Conservation (phyloP, 208 protist species). For the Leptomonas pyrrhocoris region DNA sequence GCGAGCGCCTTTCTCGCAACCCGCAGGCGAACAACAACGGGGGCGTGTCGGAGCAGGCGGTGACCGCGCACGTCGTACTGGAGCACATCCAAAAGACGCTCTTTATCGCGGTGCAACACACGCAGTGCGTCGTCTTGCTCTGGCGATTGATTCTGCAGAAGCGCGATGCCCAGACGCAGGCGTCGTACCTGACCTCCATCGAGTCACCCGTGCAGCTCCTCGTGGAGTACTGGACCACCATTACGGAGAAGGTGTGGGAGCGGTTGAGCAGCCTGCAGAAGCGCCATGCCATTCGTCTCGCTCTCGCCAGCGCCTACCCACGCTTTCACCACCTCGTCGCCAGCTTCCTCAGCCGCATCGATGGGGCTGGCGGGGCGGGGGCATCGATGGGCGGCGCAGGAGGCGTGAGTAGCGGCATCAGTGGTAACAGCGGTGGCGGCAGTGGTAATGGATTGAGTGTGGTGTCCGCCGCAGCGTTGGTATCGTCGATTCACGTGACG, state of each 20-base stretch:
- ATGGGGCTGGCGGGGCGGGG: conserved; percentile 16
- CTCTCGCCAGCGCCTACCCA: conserved; percentile 48
- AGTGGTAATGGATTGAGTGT: background rate
- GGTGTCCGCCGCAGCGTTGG: conserved; percentile 7
- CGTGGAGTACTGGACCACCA: conserved; percentile 67
- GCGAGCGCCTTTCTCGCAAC: conserved; percentile 15
- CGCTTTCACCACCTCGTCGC: conserved; percentile 55
- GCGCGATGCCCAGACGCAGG: conserved; percentile 47
- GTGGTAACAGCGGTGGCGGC: conserved; percentile 5
- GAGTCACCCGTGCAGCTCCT: conserved; percentile 67
- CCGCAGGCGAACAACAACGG: background rate
- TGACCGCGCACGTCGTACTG: conserved; percentile 40
- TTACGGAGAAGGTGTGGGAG: conserved; percentile 68
- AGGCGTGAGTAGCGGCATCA: background rate
- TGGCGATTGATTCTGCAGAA: conserved; percentile 71
- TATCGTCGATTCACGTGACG: conserved; percentile 32
- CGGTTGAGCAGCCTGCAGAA: conserved; percentile 58
- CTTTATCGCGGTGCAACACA: conserved; percentile 58
- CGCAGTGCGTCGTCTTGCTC: conserved; percentile 59
- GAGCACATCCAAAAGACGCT: conserved; percentile 57
- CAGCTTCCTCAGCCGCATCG: conserved; percentile 50
- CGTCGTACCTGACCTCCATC: conserved; percentile 41
- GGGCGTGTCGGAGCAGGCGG: conserved; percentile 36
- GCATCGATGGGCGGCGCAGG: background rate
- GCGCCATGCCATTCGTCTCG: conserved; percentile 48